phyloP scores from a whole-genome alignment of 2,329 filamentous ascomycete species.

The Alternaria burnsii region DNA sequence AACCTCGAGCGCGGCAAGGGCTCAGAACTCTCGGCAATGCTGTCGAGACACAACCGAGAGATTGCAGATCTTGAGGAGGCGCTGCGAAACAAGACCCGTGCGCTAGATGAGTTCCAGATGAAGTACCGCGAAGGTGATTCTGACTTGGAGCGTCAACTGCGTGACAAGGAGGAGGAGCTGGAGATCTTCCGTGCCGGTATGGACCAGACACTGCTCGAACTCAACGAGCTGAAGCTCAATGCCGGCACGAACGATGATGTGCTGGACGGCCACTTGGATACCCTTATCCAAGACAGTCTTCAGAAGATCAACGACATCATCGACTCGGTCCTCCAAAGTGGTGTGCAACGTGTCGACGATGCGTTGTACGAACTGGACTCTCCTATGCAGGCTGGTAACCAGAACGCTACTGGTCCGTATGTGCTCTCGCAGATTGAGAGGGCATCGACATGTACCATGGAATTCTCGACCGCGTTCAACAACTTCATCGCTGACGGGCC shows the following conservation, averaged over 20 bases:
- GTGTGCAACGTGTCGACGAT: constrained; percentile 93
- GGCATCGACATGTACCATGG: constrained; percentile 90
- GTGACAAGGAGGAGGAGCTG: constrained; percentile 96
- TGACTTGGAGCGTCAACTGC: constrained; percentile 84
- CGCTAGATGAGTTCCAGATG: constrained; percentile 82
- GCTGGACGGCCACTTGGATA: constrained; percentile 89
- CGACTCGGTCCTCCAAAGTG: constrained; percentile 92
- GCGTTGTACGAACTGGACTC: constrained; percentile 97
- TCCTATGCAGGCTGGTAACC: constrained; percentile 97
- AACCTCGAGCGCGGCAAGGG: constrained; percentile 93
- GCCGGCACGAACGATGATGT: constrained; percentile 75
- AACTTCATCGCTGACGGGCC: constrained; percentile 98
- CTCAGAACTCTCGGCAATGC: constrained; percentile 91
- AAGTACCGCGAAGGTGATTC: constrained; percentile 81
- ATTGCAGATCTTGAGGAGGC: constrained; percentile 97
- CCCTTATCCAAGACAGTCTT: constrained; percentile 83
- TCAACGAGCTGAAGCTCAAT: constrained; percentile 80
- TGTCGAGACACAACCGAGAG: constrained; percentile 95
- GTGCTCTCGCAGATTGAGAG: constrained; percentile 98
- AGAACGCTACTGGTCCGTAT: constrained; percentile 93
- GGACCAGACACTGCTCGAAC: constrained; percentile 92
- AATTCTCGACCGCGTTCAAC: constrained; percentile 98
- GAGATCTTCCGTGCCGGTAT: constrained; percentile 98
- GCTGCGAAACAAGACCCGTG: constrained; percentile 82
- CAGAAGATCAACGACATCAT: constrained; percentile 97